Evolutionary conservation across 805 yeast species (phyloP).

Genomic region (Nakazawaea pomicola): DNA sequence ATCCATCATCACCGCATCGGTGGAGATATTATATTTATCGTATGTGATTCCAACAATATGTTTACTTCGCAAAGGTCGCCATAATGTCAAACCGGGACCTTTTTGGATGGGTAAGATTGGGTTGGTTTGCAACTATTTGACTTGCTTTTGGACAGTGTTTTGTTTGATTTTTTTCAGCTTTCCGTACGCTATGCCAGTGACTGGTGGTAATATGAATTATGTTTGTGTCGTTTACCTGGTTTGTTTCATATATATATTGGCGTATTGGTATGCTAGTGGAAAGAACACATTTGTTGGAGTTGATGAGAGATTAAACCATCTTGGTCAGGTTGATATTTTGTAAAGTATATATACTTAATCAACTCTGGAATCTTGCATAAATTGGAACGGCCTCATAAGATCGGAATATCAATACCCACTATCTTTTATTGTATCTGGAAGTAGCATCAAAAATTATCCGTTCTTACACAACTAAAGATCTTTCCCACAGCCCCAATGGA

Average conservation of each 20-base stretch:
- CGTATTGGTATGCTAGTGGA: conserved; percentile 23
- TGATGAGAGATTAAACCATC: conserved; percentile 1
- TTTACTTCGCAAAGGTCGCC: conserved; percentile 30
- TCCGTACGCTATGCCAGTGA: conserved; percentile 36
- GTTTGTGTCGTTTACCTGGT: conserved; percentile 31
- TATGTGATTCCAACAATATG: conserved; percentile 29
- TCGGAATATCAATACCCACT: too few relatives aligned
- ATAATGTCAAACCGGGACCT: conserved; percentile 27
- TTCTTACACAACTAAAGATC: too few relatives aligned
- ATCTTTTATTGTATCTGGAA: too few relatives aligned
- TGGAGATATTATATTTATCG: conserved; percentile 22
- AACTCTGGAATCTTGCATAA: too few relatives aligned
- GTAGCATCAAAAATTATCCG: too few relatives aligned
- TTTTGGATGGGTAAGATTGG: conserved; percentile 36
- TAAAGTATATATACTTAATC: too few relatives aligned
- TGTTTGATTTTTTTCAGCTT: conserved; percentile 33
- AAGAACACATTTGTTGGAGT: neutral
- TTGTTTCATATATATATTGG: conserved; percentile 21
- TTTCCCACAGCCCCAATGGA: too few relatives aligned
- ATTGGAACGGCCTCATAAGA: too few relatives aligned
- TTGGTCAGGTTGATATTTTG: neutral
- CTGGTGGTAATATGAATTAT: conserved; percentile 37
- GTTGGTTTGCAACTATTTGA: conserved; percentile 25
- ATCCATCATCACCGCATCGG: conserved; percentile 19
- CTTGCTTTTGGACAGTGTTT: conserved; percentile 29